Evolutionary conservation across 1,284 basidiomycete genomes (phyloP), one percentile per base, ranked within the genome.

Genomic region (Afroboletus lepidellus): DNA sequence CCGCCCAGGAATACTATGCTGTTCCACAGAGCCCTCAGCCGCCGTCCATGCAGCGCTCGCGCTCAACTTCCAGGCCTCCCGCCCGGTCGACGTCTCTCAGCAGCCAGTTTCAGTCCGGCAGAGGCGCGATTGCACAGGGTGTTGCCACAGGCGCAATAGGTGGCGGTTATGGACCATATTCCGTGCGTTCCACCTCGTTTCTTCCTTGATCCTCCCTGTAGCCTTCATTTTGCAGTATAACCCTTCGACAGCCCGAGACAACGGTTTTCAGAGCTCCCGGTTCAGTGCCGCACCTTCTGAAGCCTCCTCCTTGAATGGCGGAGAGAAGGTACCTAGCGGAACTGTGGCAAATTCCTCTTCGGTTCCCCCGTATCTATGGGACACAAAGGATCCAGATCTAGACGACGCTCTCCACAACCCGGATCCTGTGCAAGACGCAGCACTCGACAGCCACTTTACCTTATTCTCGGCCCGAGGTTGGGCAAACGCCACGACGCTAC

Each of bases 401-500:
- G 89, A 91, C 69, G 89, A 91, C 62, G 75, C 80, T 5, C 75
- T 91, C 12, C 89, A 91, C 61, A 87, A 86, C 64, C 86, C 86
- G 6, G 84, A 87, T 66, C 85, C 86, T 9, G 72, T 77, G n/a
- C 77, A 79, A 41, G 80, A 82, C 50, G 78, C 78, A 11, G 75
- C 75, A 2, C 70, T 81, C 20, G 78, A 85, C 55, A 71, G 72
- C 41, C 78, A 75, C 12, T 87, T 82, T 51, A 82, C 83, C 4
- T 50, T 84, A 15, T 86, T 87, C 63, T 90, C 87, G 5, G 72
- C 72, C 16, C 75, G 88, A 67, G 88, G 88, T 11, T 91, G 87
- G 85, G 71, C 78, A n/a, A 91, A 91, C 57, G 78, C 73, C 5
- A 70, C 75, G 3, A 81, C 81, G 1, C 76, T 92, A 21, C 57